These are phyloP conservation scores for Pseudopyricularia javanii DNA, from an alignment of 2,329 filamentous ascomycete species.

Conservation along the genomic window DNA sequence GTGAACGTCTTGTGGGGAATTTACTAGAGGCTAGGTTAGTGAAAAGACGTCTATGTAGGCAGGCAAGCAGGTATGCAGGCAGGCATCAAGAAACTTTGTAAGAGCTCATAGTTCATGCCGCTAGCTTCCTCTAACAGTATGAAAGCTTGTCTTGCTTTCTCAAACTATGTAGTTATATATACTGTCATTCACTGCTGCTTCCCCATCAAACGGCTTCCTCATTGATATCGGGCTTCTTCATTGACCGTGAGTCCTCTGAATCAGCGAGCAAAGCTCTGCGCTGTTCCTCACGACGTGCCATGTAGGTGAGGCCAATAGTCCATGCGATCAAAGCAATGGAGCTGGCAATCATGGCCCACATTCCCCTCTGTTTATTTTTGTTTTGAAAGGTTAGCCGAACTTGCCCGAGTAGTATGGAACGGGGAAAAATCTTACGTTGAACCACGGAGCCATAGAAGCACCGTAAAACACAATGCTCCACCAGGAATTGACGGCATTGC, in stretches of 20 bases:
- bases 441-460: conserved; percentile 53
- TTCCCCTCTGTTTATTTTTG: conserved; percentile 35
- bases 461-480: conserved; percentile 63
- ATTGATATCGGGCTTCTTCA: too few species aligned
- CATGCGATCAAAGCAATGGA: conserved; percentile 47
- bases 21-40: too few species aligned
- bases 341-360: conserved; percentile 61
- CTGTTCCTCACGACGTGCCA: conserved; percentile 15
- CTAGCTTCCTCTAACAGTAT: too few species aligned
- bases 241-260: not conserved
- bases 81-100: too few species aligned
- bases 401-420: not conserved
- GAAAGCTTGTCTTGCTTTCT: too few species aligned
- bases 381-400: conserved; percentile 4
- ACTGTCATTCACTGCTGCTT: too few species aligned
- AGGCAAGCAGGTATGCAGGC: too few species aligned
- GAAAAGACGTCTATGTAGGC: too few species aligned
- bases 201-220: too few species aligned
- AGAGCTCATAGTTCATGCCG: too few species aligned
- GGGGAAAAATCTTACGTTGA: conserved; percentile 33
- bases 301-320: conserved; percentile 39
- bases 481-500: conserved; percentile 59
- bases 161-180: too few species aligned
- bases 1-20: conserved; percentile 10
- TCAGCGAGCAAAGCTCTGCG: not conserved